Base-by-base conservation (phyloP, 2,329 filamentous ascomycete genomes). In the Cercospora sp. region DNA sequence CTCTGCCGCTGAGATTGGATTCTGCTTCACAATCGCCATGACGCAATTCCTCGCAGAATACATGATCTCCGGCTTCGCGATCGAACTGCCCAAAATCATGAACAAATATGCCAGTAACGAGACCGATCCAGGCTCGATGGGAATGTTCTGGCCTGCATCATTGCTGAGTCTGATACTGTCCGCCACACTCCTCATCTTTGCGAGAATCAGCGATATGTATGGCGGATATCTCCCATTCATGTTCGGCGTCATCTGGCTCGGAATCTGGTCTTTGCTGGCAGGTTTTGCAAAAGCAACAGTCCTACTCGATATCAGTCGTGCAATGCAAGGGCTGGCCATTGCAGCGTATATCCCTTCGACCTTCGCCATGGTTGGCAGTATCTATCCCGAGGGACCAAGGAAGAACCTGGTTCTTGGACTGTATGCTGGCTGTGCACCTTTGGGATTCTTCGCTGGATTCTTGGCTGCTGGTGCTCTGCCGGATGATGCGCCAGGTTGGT, bases 21-120 rank as follows among this genome's bases (percentile, higher is more conserved):
- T 80, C 67, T 75, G 74, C 67, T 77, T 79, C 72, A 76, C 76
- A 30, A 78, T 80, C 45, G 74, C 75, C 51, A 74, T 78, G 72
- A 76, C 77, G 1, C 77, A 79, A 42, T 75, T 80, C 58, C 71
- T 80, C 6, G 75, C 76, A 33, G 78, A 80, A 39, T 79, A 77
- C 69, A 73, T 79, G 67, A 78, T 79, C 61, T 77, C 76, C 1
- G 78, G 78, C 12, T 79, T 80, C 60, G 76, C 77, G 0, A 73
- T 79, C 20, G 74, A 78, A 26, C 73, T 80, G 0, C 75, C 77
- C 5, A 72, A 72, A 8, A 69, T 79, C 28, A 65, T 75, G 18
- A 36, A 68, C 12, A 65, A 65, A 12, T 67, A 70, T 42, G n/a
- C 28, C 30, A 26, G n/a, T 1, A 9, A 23, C 18, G 6, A 36